These are phyloP conservation scores for Agaricus subrufescens DNA, from an alignment of 768 basidiomycete species.

Conservation along the genomic window DNA sequence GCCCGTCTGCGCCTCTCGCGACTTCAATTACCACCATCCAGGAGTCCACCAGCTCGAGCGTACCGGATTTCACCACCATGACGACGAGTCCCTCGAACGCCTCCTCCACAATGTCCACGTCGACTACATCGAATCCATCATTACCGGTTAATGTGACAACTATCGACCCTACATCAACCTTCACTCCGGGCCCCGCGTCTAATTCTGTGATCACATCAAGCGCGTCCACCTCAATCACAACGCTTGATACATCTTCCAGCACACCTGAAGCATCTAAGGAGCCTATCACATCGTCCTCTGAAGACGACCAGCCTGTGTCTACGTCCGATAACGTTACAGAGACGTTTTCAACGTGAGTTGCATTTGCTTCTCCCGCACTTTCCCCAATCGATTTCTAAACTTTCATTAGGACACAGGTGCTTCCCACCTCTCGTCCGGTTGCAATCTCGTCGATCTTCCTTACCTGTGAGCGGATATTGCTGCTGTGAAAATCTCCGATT, in stretches of 20 bases:
- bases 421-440: neutral
- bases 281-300: neutral
- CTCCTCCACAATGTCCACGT: neutral
- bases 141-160: neutral
- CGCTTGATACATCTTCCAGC: neutral
- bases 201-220: neutral
- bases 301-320: neutral
- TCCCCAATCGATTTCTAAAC: neutral
- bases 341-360: neutral
- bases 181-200: slow-evolving; percentile 4
- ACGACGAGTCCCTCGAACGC: neutral
- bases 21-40: neutral
- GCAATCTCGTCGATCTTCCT: neutral
- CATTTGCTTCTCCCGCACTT: neutral
- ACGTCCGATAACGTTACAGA: neutral
- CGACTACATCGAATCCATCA: neutral
- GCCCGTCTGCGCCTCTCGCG: neutral
- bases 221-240: neutral
- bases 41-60: neutral
- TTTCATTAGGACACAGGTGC: neutral
- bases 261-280: neutral
- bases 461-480: neutral
- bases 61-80: neutral
- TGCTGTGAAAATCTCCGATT: neutral
- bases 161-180: neutral